Evolutionary conservation across 805 yeast genomes (phyloP).

Genomic region (Wickerhamomyces bovis): DNA sequence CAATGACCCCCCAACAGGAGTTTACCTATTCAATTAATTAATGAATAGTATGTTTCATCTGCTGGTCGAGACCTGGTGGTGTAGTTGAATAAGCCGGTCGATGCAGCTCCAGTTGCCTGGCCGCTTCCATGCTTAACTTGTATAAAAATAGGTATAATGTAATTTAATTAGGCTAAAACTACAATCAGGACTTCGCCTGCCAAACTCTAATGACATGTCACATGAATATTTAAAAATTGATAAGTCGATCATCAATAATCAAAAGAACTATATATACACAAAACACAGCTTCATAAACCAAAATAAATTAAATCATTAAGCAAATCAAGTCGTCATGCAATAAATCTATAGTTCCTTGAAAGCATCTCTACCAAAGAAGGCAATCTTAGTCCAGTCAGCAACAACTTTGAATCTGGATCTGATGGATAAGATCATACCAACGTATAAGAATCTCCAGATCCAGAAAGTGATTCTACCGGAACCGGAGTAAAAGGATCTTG

Average conservation of each 20-base stretch:
- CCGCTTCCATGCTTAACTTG: too few species aligned
- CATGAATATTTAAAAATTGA: neutral
- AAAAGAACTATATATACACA: neutral
- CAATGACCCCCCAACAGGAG: too few species aligned
- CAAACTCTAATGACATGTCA: neutral
- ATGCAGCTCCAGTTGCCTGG: too few species aligned
- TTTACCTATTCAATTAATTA: neutral
- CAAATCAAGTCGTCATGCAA: neutral
- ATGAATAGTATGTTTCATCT: too few species aligned
- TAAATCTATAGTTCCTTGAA: constrained; percentile 60
- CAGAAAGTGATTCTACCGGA: constrained; percentile 87
- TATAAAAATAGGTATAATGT: too few species aligned
- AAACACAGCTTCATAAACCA: neutral
- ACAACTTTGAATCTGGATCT: constrained; percentile 82
- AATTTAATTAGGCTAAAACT: too few species aligned
- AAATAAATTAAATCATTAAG: neutral
- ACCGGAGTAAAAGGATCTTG: constrained; percentile 74
- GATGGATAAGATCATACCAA: constrained; percentile 82
- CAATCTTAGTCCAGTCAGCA: constrained; percentile 85
- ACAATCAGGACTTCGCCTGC: too few species aligned
- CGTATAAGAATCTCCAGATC: constrained; percentile 90
- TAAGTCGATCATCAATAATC: neutral
- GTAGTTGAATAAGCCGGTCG: too few species aligned
- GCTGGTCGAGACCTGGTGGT: too few species aligned
- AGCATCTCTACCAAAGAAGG: constrained; percentile 88